Evolutionary conservation across 305 asterid genomes (phyloP), one percentile per base, ranked within the genome.

Genomic region (Fraxinus floribunda): DNA sequence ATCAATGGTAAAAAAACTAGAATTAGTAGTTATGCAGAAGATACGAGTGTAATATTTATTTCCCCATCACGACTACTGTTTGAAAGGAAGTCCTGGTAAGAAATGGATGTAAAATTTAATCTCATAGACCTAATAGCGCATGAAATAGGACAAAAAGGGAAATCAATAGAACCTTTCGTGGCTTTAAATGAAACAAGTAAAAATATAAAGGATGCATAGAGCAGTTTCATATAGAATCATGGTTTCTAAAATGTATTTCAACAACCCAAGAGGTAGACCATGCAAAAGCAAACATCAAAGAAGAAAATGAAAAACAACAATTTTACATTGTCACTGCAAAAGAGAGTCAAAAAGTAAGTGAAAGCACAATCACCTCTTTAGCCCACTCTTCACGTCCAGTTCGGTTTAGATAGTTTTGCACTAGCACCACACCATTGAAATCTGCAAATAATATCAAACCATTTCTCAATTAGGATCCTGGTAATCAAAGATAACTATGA

Each of bases 381-480:
- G 98, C 93, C 99, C 99, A 96, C 89, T 89, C 97, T 85, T 90
- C 95, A 68, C 96, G 97, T 35, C 98, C 99, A 46, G 95, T 91
- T 90, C 99, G 90, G 38, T 82, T 86, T 75, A 96, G 87, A 86
- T 93, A 87, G 89, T 94, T 94, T 83, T 94, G 99, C 87, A 96
- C 99, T 91, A 96, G 88, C 85, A 91, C 94, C 86, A 88, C 95
- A 3, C 99, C 99, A 22, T 94, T 96, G 93, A 96, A 96, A 88
- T 94, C 99, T 96, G 87, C 87, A 86, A 88, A 82, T 85, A 82
- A 79, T 76, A 80, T 77, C 10, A 85, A 77, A 82, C 76, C 66
- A 82, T 68, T 82, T 71, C 73, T 38, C 62, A 41, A n/a, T 55
- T 75, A 76, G 30, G 83, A 32, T 76, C 72, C 44, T 29, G 46